Base-by-base conservation (phyloP, 148 eudicot genomes). In the Chenopodium quinoa region DNA sequence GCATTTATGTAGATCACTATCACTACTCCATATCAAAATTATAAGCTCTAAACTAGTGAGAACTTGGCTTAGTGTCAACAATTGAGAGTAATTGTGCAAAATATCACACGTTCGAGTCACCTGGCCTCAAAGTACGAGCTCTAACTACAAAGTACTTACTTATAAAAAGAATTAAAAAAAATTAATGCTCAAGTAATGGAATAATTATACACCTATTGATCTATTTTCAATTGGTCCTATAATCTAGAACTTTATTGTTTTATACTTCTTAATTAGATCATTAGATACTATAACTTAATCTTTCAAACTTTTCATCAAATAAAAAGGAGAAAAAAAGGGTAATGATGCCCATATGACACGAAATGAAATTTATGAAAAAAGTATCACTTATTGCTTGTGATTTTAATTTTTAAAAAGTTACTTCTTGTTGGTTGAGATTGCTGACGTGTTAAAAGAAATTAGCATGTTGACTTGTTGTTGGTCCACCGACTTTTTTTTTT, bases 321-420 rank as follows among this genome's bases (percentile, higher is more conserved):
- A 7, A 52, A n/a, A 37, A 23, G 19, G 66, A 37, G 20, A 29
- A 34, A 2, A 25, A 67, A 22, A 34, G 52, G 29, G 25, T 19
- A 60, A 60, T 37, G 23, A 60, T 25, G 13, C 60, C 63, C 63
- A 48, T 76, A 77, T 50, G 44, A 17, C 70, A 63, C 32, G 17
- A 77, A 29, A 37, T 77, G 71, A 66, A 34, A 66, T 29, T 23
- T 29, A 66, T 67, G 71, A 9, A 67, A 67, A 40, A 67, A 67
- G 71, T 67, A 67, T 67, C 71, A 67, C 34, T 67, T 67, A 22
- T 25, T 67, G 37, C 71, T 67, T 67, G 34, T 67, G 71, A 25
- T 67, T 20, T 14, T 58, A 58, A 19, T 19, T 62, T 62, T 62
- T 22, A 2, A 62, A 22, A 22, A 62, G n/a, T 12, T 58, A 58